These are phyloP conservation scores for Torulaspora quercuum DNA, from an alignment of 805 yeast genomes.

Conservation along the genomic window DNA sequence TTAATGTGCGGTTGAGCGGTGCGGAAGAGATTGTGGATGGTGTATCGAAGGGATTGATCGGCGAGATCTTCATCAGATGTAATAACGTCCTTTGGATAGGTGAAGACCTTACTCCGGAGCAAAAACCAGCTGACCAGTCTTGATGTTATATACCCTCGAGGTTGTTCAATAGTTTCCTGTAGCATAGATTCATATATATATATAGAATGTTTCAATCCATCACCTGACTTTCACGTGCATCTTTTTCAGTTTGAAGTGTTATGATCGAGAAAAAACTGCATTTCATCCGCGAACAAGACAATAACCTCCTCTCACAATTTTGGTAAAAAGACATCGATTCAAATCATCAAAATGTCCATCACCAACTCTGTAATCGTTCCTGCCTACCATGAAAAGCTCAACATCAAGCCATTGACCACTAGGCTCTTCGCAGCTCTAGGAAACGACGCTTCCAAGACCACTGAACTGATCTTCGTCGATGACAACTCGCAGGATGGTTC, in stretches of 20 bases:
- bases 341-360: slow-evolving; percentile 35
- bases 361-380: slow-evolving; percentile 47
- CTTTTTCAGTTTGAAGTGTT: too few species aligned
- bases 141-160: too few species aligned
- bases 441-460: slow-evolving; percentile 39
- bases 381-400: slow-evolving; percentile 49
- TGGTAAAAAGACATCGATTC: too few species aligned
- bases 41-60: slow-evolving; percentile 51
- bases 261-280: too few species aligned
- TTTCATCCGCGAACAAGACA: background rate
- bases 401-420: slow-evolving; percentile 48
- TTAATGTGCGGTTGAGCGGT: slow-evolving; percentile 76
- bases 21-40: slow-evolving; percentile 52
- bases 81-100: slow-evolving; percentile 68
- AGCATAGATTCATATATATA: too few species aligned
- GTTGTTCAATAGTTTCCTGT: too few species aligned
- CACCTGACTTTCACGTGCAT: too few species aligned
- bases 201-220: too few species aligned
- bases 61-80: slow-evolving; percentile 84
- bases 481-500: slow-evolving; percentile 52
- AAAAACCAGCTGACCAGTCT: background rate
- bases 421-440: slow-evolving; percentile 49
- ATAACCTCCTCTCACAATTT: slow-evolving; percentile 1
- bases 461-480: slow-evolving; percentile 50
- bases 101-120: slow-evolving; percentile 12